phyloP scores from a whole-genome alignment of 768 basidiomycete genomes.

The Pleurotus eryngii region DNA sequence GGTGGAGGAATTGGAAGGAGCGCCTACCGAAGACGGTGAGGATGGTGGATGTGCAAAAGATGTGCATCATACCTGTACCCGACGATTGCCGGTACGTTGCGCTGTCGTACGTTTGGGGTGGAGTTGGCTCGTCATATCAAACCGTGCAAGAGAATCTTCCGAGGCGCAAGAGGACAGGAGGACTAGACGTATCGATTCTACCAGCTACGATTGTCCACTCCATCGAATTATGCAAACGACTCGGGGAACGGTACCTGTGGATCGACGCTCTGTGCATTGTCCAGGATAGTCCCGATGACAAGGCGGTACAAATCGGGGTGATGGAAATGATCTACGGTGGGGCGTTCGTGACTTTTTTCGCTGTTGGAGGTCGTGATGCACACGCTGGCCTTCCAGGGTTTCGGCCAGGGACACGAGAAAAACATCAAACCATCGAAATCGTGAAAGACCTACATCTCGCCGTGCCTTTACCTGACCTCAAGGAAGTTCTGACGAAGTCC shows the following conservation, averaged over 20 bases:
- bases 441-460: background rate
- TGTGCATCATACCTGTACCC: background rate
- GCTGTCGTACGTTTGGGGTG: conserved; percentile 6
- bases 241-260: background rate
- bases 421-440: background rate
- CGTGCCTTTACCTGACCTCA: background rate
- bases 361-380: background rate
- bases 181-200: background rate
- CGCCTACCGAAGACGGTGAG: background rate
- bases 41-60: conserved; percentile 1
- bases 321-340: conserved; percentile 4
- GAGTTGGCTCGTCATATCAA: background rate
- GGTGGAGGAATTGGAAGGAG: background rate
- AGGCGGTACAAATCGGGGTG: background rate
- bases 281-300: background rate
- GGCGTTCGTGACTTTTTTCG: background rate
- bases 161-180: background rate
- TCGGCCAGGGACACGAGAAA: background rate
- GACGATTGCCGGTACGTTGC: background rate
- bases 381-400: background rate
- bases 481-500: background rate
- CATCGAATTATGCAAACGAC: background rate
- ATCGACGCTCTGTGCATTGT: background rate
- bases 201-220: background rate
- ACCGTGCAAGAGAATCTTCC: background rate